Base-by-base conservation (phyloP, 768 basidiomycete species). In the Termitomyces sp. region DNA sequence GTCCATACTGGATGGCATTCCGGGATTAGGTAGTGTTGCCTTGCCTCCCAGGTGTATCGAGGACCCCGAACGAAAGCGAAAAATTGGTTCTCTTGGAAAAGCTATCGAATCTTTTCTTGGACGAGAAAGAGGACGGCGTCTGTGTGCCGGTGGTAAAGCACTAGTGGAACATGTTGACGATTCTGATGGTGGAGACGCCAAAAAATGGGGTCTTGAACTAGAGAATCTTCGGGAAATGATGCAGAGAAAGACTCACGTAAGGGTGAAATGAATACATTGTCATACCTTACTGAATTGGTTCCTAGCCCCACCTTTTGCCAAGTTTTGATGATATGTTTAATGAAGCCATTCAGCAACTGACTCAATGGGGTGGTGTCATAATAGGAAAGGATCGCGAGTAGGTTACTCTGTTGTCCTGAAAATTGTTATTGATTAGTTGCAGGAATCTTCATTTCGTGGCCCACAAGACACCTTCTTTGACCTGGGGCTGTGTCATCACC, bases 361-460 rank as follows among this genome's bases (percentile, higher is more conserved):
- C 82, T 47, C 77, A 84, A 66, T 90, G 86, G 83, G 88, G 87
- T 56, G 85, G 86, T 18, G 78, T 92, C 26, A 74, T 88, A 58
- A 76, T 86, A 56, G 84, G 79, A 50, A 81, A 84, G 70, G 85
- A 88, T 68, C 65, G 74, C 64, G 73, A 77, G 90, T 91, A 67
- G 70, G 89, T 78, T 60, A 51, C 33, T 36, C 38, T 16, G 36
- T 6, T 57, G 57, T 52, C 52, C 60, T 55, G 36, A 54, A 56
- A 30, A 18, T 52, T 52, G 53, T 60, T 61, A 55, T 63, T 62
- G 50, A 58, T 61, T 24, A 30, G 57, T 47, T 43, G 22, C 61
- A 93, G 91, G 59, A 86, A 87, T 3, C 77, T 76, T 63, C 86
- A 85, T 47, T 92, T 89, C 70, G 70, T 92, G 50, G 90, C 91